Percentiles rank a stretch among this genome's conserved stretches.
Conservation (phyloP, 2,329 filamentous ascomycete genomes). For the Chaetomiaceae sp. region DNA sequence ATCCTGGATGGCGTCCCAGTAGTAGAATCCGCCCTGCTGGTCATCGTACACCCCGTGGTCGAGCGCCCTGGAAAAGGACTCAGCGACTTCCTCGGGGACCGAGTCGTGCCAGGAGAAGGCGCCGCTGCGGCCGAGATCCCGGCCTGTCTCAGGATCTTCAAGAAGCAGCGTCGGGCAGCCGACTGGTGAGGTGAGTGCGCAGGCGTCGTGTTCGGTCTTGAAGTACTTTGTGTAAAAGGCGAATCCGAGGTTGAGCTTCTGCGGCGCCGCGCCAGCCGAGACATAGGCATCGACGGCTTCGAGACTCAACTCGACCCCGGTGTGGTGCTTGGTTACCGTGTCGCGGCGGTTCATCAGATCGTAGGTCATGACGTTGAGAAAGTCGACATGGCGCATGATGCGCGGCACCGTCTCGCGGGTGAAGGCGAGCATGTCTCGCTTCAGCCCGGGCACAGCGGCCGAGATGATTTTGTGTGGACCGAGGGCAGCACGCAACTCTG, state of each 20-base stretch:
- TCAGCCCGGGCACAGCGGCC: constrained; percentile 60
- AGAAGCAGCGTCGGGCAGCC: constrained; percentile 57
- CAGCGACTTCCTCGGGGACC: constrained; percentile 47
- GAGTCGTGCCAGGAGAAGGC: constrained; percentile 57
- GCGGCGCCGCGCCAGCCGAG: constrained; percentile 48
- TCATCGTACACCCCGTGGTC: constrained; percentile 53
- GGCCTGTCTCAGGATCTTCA: constrained; percentile 56
- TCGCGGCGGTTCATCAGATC: constrained; percentile 72
- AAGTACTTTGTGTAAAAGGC: constrained; percentile 69
- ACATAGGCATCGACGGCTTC: constrained; percentile 56
- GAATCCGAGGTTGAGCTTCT: constrained; percentile 61
- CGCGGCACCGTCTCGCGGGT: constrained; percentile 50
- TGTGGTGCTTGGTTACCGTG: constrained; percentile 60
- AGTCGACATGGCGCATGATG: constrained; percentile 59
- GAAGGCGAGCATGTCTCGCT: constrained; percentile 65
- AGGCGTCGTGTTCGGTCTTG: constrained; percentile 44
- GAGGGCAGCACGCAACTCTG: constrained; percentile 53
- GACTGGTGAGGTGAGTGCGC: constrained; percentile 44
- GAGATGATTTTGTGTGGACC: constrained; percentile 58
- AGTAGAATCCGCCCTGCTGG: constrained; percentile 60
- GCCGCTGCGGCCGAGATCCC: constrained; percentile 50
- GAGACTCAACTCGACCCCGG: constrained; percentile 51
- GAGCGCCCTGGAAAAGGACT: constrained; percentile 55
- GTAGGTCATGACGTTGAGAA: constrained; percentile 68
- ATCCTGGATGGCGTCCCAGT: constrained; percentile 55